Evolutionary conservation across 1,284 basidiomycete species (phyloP), one percentile per base, ranked within the genome.

Genomic region (Trametes polyzona): DNA sequence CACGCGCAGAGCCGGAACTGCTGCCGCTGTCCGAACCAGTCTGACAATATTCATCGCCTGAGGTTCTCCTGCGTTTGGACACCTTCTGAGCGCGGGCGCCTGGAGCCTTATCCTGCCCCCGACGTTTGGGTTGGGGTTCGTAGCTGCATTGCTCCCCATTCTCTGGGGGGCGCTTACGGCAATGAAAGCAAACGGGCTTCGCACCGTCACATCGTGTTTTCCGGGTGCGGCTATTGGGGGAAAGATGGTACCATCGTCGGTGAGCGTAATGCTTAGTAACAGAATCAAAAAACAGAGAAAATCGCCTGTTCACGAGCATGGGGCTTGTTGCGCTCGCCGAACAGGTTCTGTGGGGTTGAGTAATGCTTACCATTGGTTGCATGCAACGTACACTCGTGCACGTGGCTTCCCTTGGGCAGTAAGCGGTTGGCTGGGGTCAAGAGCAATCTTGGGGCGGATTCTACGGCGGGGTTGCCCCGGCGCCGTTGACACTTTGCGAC

Each of bases 201-300:
- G 83, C 83, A 37, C 90, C 90, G 67, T 92, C 89, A 67, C 89
- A 92, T 7, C 88, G 84, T 59, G 88, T 90, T 69, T 92, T 92
- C 17, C 88, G 82, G 8, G 76, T 79, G 32, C 89, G 88, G 68
- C 88, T 91, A 19, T 4, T 11, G 23, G 19, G 7, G 11, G 37
- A 19, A 3, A 11, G 19, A 23, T 21, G 37, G n/a, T 11, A 4
- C n/a, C 37, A 23, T 17, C 19, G 37, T 40, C 19, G 8, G 9
- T 11, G 14, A 14, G 11, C 33, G 17, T 35, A n/a, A 4, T 5
- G 33, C 33, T 6, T n/a, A 14, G 14, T 12, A 4, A 14, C 11
- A n/a, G n/a, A n/a, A n/a, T n/a, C n/a, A 17, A 17, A 36, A 3
- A 14, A 17, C 35, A 17, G 19, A 14, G 35, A 10, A 36, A 36